Percentiles rank a stretch among this genome's conserved stretches.
These are phyloP conservation scores for Hyaloscypha variabilis DNA, from an alignment of 495 filamentous ascomycete genomes.

Conservation along the genomic window DNA sequence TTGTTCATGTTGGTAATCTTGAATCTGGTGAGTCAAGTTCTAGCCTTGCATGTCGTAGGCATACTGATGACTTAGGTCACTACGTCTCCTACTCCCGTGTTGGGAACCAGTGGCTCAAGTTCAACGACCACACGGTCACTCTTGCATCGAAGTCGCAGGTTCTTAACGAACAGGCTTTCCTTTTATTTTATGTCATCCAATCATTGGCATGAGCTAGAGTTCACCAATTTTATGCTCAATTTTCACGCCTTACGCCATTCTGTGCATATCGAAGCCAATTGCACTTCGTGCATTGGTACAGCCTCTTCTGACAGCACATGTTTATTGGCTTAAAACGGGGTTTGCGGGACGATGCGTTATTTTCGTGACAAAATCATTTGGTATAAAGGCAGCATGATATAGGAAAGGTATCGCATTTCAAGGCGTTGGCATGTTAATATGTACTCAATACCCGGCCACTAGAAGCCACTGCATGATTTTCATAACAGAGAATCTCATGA, in stretches of 20 bases:
- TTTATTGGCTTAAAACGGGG: conserved; percentile 42
- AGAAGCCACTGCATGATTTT: conserved; percentile 3
- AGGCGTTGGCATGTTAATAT: conserved; percentile 17
- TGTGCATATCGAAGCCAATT: not conserved
- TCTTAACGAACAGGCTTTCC: conserved; percentile 77
- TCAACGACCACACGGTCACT: conserved; percentile 91
- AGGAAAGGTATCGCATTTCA: conserved; percentile 18
- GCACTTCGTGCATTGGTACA: conserved; percentile 71
- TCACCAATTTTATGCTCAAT: too few relatives aligned
- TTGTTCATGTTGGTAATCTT: conserved; percentile 86
- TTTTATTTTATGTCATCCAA: conserved; percentile 83
- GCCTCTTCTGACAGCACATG: conserved; percentile 67
- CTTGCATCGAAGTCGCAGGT: conserved; percentile 77
- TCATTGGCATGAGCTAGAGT: conserved; percentile 46
- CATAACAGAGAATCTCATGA: not conserved
- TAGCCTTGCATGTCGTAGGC: too few relatives aligned
- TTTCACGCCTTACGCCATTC: not conserved
- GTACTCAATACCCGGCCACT: conserved; percentile 13
- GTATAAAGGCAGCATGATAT: conserved; percentile 3
- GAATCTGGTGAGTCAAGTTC: conserved; percentile 53
- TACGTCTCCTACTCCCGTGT: conserved; percentile 86
- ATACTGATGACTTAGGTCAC: conserved; percentile 54
- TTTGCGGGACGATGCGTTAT: not conserved
- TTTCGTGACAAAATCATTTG: not conserved
- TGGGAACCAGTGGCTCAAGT: conserved; percentile 86